Conservation (phyloP, 225 moss, liverwort and hornwort genomes). For the Marchantia polymorpha region DNA sequence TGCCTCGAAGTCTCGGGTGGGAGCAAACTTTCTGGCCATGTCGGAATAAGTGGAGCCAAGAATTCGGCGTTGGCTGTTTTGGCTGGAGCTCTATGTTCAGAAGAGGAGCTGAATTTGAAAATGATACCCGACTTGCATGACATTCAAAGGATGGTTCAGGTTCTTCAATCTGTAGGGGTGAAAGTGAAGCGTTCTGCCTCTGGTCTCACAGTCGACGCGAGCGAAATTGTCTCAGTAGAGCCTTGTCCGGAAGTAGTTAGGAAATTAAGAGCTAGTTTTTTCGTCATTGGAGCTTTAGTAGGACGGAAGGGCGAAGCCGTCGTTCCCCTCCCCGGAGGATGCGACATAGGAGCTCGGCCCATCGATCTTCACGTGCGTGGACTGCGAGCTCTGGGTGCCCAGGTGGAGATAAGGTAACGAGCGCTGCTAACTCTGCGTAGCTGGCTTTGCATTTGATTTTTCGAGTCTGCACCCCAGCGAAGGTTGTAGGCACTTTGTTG, state of each 20-base stretch:
- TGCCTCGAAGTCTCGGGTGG: constrained; percentile 78
- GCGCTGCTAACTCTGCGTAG: neutral
- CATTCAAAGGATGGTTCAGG: constrained; percentile 85
- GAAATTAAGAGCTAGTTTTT: constrained; percentile 89
- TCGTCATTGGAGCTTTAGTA: constrained; percentile 82
- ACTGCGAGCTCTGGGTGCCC: constrained; percentile 80
- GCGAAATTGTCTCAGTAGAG: constrained; percentile 68
- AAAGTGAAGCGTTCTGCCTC: constrained; percentile 45
- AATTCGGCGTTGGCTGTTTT: constrained; percentile 88
- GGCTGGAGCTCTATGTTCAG: constrained; percentile 77
- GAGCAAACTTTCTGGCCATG: constrained; percentile 64
- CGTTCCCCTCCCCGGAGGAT: constrained; percentile 89
- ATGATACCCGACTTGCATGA: constrained; percentile 93
- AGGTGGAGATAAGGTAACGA: constrained; percentile 69
- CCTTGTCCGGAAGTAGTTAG: constrained; percentile 75
- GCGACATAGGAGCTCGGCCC: constrained; percentile 92
- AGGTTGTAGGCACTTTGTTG: neutral
- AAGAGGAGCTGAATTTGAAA: constrained; percentile 61
- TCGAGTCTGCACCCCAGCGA: neutral
- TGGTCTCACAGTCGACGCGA: constrained; percentile 62
- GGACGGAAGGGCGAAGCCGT: constrained; percentile 89
- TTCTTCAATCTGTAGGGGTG: constrained; percentile 79
- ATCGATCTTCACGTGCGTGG: constrained; percentile 96
- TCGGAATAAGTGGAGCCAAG: constrained; percentile 77
- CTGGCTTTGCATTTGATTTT: neutral